phyloP scores from a whole-genome alignment of 345 rosid genomes.

The Clausena lansium region DNA sequence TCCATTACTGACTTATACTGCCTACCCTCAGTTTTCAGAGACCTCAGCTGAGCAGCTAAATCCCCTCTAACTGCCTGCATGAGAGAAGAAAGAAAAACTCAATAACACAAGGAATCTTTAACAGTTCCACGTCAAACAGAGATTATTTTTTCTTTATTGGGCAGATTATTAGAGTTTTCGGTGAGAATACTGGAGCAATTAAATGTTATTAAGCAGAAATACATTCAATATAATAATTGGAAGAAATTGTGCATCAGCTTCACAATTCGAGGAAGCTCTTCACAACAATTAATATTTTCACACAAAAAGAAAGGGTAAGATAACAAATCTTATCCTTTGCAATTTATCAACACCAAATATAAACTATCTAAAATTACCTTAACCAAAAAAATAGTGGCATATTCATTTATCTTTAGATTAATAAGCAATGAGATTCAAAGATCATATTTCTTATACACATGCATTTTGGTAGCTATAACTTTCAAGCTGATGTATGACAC shows the following conservation, averaged over 20 bases:
- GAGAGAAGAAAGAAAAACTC: not conserved
- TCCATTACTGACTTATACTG: slow-evolving; percentile 44
- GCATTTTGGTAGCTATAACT: too few relatives aligned
- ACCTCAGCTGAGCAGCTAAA: slow-evolving; percentile 42
- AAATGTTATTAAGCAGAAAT: not conserved
- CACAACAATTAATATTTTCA: not conserved
- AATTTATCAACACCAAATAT: too few relatives aligned
- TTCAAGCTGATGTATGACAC: too few relatives aligned
- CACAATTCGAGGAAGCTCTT: not conserved
- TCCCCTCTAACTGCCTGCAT: slow-evolving; percentile 48
- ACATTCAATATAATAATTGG: not conserved
- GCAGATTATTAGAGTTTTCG: not conserved
- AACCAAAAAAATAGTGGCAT: not conserved
- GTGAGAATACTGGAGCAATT: not conserved
- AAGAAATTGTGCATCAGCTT: not conserved
- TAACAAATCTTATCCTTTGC: not conserved
- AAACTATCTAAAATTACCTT: not conserved
- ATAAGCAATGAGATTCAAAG: too few relatives aligned
- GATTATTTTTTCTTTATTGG: not conserved
- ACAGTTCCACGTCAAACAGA: not conserved
- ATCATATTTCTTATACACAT: too few relatives aligned
- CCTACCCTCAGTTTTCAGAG: slow-evolving; percentile 31
- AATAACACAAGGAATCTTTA: not conserved
- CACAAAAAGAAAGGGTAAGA: not conserved
- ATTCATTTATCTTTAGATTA: too few relatives aligned